phyloP scores from a whole-genome alignment of 1,139 yeast genomes.

The Lodderomyces margitis region DNA sequence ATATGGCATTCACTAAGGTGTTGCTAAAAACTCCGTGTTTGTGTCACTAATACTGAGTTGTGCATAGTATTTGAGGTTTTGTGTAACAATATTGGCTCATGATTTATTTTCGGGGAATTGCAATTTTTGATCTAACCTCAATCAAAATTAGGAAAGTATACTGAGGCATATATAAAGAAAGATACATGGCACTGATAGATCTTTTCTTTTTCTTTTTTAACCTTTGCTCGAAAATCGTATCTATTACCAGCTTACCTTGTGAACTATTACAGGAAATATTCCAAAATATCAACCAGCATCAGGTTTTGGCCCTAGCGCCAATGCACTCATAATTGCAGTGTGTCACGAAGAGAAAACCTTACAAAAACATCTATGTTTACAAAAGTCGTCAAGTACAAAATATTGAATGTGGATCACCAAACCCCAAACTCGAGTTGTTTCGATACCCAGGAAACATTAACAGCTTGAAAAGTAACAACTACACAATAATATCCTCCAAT shows the following conservation, averaged over 20 bases:
- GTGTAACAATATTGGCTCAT: no score
- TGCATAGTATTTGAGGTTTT: no score
- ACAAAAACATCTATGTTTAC: slow-evolving; percentile 1
- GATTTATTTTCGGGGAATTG: no score
- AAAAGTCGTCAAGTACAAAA: background rate
- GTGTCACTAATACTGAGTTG: no score
- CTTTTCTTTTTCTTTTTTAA: no score
- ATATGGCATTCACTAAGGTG: no score
- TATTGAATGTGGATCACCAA: background rate
- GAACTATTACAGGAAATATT: background rate
- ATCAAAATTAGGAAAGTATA: no score
- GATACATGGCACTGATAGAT: no score
- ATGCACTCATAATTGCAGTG: background rate
- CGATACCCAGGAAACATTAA: background rate
- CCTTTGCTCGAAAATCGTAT: background rate
- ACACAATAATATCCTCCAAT: background rate
- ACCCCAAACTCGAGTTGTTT: background rate
- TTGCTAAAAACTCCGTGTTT: no score
- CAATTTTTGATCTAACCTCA: no score
- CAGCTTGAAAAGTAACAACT: background rate
- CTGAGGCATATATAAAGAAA: no score
- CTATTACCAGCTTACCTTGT: background rate
- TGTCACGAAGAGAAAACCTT: background rate
- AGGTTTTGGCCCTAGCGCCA: background rate
- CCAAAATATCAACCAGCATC: background rate